Conservation (phyloP, 495 filamentous ascomycete species). For the Entonaema liquescens region DNA sequence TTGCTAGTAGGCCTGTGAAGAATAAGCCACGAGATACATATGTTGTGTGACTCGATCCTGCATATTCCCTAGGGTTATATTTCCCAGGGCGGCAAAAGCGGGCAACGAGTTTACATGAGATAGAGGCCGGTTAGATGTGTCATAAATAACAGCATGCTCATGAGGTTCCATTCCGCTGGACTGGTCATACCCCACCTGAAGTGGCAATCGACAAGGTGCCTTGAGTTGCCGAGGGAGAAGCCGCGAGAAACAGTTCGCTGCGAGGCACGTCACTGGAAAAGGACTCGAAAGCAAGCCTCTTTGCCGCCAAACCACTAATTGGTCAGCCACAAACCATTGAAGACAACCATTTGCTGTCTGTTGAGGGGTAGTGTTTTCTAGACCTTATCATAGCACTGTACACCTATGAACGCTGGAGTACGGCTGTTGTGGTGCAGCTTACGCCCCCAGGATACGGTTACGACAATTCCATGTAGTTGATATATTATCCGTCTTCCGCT, state of each 20-base stretch:
- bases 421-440: neutral
- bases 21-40: constrained; percentile 13
- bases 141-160: constrained; percentile 1
- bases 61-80: constrained; percentile 18
- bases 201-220: constrained; percentile 10
- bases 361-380: constrained; percentile 22
- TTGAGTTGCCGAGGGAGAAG: constrained; percentile 15
- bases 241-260: constrained; percentile 19
- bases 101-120: constrained; percentile 7
- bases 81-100: constrained; percentile 23
- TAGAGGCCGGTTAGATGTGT: constrained; percentile 9
- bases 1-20: constrained; percentile 17
- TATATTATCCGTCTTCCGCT: neutral
- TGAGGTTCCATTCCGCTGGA: constrained; percentile 11
- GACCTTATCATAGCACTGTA: neutral
- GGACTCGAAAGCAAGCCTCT: neutral
- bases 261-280: constrained; percentile 18
- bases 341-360: constrained; percentile 4
- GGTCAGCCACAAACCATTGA: constrained; percentile 4
- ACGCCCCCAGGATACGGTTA: neutral
- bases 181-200: constrained; percentile 10
- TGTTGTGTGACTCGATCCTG: constrained; percentile 40
- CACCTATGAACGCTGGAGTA: constrained; percentile 5
- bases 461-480: constrained; percentile 1
- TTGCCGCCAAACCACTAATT: constrained; percentile 12